These are phyloP conservation scores for Gossypium mustelinum DNA, from an alignment of 345 rosid genomes.

Conservation along the genomic window DNA sequence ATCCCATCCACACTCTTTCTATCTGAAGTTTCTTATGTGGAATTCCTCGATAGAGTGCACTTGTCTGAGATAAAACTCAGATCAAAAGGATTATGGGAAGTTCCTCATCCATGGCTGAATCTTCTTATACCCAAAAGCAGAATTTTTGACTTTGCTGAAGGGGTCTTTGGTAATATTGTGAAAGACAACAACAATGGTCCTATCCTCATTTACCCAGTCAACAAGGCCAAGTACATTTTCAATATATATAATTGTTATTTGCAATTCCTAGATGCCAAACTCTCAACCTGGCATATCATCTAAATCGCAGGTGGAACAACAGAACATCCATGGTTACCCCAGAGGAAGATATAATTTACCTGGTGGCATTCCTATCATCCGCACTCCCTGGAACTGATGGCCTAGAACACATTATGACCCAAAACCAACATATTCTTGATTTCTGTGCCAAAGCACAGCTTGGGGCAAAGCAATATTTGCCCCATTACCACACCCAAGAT, in stretches of 20 bases:
- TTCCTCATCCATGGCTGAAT: constrained; percentile 97
- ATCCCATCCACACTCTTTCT: constrained; percentile 67
- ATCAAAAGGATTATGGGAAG: constrained; percentile 81
- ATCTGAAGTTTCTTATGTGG: constrained; percentile 64
- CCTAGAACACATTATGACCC: constrained; percentile 49
- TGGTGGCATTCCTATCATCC: constrained; percentile 73
- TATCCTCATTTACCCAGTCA: constrained; percentile 80
- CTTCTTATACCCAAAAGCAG: constrained; percentile 71
- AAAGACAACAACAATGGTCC: constrained; percentile 70
- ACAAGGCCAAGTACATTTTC: constrained; percentile 62
- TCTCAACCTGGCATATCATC: constrained; percentile 1
- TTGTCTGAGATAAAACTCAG: constrained; percentile 58
- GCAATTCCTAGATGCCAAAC: not conserved
- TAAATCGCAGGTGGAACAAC: constrained; percentile 75
- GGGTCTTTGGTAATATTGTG: constrained; percentile 66
- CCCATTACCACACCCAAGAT: constrained; percentile 53
- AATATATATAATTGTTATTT: not conserved
- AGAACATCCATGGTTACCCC: constrained; percentile 72
- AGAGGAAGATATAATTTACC: constrained; percentile 67
- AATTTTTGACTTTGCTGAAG: constrained; percentile 47
- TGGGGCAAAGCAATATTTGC: constrained; percentile 71
- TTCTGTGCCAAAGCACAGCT: constrained; percentile 39
- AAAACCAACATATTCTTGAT: constrained; percentile 51
- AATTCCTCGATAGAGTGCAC: constrained; percentile 90
- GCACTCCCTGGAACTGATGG: constrained; percentile 62